Percentiles rank a stretch among this genome's conserved stretches.
Evolutionary conservation across 2,329 filamentous ascomycete species (phyloP).

Genomic region (Paracoccidioides lutzii): DNA sequence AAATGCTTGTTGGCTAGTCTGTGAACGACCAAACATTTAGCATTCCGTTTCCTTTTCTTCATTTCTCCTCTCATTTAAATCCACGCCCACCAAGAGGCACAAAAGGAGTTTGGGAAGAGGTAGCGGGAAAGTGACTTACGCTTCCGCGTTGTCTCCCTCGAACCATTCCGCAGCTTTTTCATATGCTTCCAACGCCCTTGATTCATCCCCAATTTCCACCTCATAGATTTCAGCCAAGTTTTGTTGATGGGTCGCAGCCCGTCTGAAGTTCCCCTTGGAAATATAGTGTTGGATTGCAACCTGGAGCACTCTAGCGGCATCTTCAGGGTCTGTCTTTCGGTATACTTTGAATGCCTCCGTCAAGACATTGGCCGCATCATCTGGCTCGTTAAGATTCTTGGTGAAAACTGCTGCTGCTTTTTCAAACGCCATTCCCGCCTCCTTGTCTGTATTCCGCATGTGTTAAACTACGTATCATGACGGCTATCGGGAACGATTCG

Average conservation of each 20-base stretch:
- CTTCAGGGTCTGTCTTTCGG: slow-evolving; percentile 67
- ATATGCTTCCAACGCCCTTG: slow-evolving; percentile 69
- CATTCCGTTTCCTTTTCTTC: background rate
- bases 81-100: too few relatives aligned
- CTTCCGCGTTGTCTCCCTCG: slow-evolving; percentile 70
- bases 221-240: slow-evolving; percentile 78
- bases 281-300: slow-evolving; percentile 77
- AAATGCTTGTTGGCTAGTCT: slow-evolving; percentile 86
- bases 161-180: slow-evolving; percentile 82
- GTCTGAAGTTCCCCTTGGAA: slow-evolving; percentile 75
- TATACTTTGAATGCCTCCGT: slow-evolving; percentile 94
- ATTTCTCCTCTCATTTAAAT: background rate
- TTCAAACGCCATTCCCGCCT: slow-evolving; percentile 79
- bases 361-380: slow-evolving; percentile 80
- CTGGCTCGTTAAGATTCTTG: slow-evolving; percentile 72
- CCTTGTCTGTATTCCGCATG: slow-evolving; percentile 46
- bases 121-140: slow-evolving; percentile 43
- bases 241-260: slow-evolving; percentile 84
- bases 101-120: background rate
- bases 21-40: background rate
- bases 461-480: background rate
- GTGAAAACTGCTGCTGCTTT: slow-evolving; percentile 70
- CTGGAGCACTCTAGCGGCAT: slow-evolving; percentile 68
- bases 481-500: background rate
- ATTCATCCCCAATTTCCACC: slow-evolving; percentile 62